These are phyloP conservation scores for Penicillium hordei DNA, from an alignment of 2,329 filamentous ascomycete species.

Conservation along the genomic window DNA sequence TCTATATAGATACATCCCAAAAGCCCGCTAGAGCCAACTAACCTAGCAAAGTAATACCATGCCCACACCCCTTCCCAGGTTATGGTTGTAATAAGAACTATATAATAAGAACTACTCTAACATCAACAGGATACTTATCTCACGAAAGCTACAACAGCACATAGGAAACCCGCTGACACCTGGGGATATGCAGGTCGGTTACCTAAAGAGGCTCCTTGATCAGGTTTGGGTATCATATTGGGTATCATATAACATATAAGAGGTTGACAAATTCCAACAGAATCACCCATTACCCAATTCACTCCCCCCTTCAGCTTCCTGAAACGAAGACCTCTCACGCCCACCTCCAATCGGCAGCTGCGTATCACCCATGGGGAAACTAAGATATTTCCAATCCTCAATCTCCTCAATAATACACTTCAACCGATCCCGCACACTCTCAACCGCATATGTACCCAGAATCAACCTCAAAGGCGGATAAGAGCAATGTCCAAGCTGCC, in stretches of 20 bases:
- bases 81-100: too few species aligned
- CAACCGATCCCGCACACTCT: constrained; percentile 88
- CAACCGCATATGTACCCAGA: constrained; percentile 91
- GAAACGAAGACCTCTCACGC: constrained; percentile 1
- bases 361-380: constrained; percentile 56
- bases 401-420: constrained; percentile 92
- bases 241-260: constrained; percentile 8
- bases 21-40: too few species aligned
- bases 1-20: too few species aligned
- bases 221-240: constrained; percentile 1
- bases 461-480: constrained; percentile 84
- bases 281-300: constrained; percentile 2
- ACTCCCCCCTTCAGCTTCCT: neutral
- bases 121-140: too few species aligned
- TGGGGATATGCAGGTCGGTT: neutral
- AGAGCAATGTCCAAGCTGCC: constrained; percentile 92
- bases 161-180: neutral
- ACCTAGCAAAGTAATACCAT: too few species aligned
- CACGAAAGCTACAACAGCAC: neutral
- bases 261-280: neutral
- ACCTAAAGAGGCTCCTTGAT: neutral
- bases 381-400: constrained; percentile 87
- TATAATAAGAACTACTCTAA: too few species aligned
- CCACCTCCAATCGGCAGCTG: constrained; percentile 13
- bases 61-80: too few species aligned